Evolutionary conservation across 805 yeast species (phyloP).

Genomic region (Kodamaea neixiangensis): DNA sequence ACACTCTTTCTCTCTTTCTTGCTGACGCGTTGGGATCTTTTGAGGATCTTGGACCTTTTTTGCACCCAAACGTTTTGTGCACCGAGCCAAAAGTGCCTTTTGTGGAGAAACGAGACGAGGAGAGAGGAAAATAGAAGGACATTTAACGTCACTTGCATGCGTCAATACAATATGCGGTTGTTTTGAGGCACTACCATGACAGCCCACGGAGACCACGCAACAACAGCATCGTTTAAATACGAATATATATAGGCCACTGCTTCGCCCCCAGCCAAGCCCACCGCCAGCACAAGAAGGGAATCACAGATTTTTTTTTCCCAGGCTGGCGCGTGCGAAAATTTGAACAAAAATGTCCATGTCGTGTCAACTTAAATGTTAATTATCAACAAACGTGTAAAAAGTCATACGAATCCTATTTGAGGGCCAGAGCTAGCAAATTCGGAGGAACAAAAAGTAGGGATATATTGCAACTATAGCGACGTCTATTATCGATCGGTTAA

Average conservation of each 20-base stretch:
- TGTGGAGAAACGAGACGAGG: not conserved
- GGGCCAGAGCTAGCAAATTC: not conserved
- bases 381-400: not conserved
- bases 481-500: not conserved
- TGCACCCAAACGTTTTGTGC: conserved; percentile 3
- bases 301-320: not conserved
- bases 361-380: conserved; percentile 1
- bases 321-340: conserved; percentile 1
- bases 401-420: not conserved
- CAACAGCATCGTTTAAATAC: not conserved
- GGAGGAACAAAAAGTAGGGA: not conserved
- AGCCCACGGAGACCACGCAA: not conserved
- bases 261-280: not conserved
- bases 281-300: not conserved
- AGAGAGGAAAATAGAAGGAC: not conserved
- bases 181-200: not conserved
- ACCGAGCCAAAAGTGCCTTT: not conserved
- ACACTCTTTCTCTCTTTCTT: too few relatives aligned
- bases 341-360: not conserved
- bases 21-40: too few relatives aligned
- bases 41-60: not conserved
- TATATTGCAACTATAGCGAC: not conserved
- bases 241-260: not conserved
- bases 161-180: not conserved
- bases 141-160: not conserved